Evolutionary conservation across 768 basidiomycete species (phyloP), one percentile per base, ranked within the genome.

Genomic region (Boletus tomentosulus): DNA sequence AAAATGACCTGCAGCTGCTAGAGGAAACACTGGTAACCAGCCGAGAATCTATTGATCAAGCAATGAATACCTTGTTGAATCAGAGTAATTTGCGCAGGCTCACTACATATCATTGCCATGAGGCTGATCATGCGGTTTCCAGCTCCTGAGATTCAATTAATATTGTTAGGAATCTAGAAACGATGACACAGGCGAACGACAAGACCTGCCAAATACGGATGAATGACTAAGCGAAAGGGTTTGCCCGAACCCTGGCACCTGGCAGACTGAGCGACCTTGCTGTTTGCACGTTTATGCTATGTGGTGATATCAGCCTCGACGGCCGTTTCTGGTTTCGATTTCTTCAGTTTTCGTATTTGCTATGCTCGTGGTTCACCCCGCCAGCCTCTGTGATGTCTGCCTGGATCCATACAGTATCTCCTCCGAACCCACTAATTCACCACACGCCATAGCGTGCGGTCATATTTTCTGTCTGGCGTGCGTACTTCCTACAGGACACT

Each of bases 331-430:
- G 66, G 55, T 61, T 66, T 46, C 56, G 58, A 34, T 60, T 54
- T 35, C 55, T 52, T 47, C 52, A 47, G 48, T 62, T 50, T 58
- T 62, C 54, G 44, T 63, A 67, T 62, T 64, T 69, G 60, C 64
- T 55, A 78, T 80, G 79, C 71, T 90, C 63, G 76, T 86, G 58
- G 74, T 87, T 25, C 85, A 89, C 69, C 77, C 85, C 5, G 77
- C 83, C 34, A 88, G 86, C 62, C 78, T 76, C 56, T 90, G 88
- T 73, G 88, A 90, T 68, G 82, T 90, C 60, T 90, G 88, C 68
- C 73, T 87, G 55, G 84, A 86, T 51, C 71, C 74, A 27, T 87
- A 87, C 66, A 69, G 5, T 61, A 62, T 76, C 41, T 82, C 79
- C 71, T 73, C 78, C 38, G 74, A 73, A 25, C 66, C 75, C 37